Conservation (phyloP, 495 filamentous ascomycete genomes). For the Neurospora hispaniola region DNA sequence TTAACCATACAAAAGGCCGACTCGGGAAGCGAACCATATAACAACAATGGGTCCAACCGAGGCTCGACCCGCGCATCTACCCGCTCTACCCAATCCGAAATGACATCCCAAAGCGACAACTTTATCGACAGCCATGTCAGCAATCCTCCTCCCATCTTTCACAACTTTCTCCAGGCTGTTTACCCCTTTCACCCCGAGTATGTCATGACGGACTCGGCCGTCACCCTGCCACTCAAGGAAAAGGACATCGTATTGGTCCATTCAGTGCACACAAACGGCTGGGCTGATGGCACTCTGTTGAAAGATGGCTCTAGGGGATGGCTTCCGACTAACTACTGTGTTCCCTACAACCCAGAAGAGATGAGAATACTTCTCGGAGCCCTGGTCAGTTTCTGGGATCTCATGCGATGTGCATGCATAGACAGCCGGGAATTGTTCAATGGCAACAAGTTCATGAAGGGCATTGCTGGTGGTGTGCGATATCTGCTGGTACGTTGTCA, state of each 20-base stretch:
- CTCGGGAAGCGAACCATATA: not conserved
- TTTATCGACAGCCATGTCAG: not conserved
- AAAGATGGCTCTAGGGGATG: constrained; percentile 83
- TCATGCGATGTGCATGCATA: constrained; percentile 57
- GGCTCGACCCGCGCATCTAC: constrained; percentile 27
- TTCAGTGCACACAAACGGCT: constrained; percentile 96
- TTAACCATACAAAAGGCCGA: constrained; percentile 56
- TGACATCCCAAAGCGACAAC: constrained; percentile 53
- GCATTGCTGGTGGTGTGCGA: constrained; percentile 85
- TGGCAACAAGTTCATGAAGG: constrained; percentile 83
- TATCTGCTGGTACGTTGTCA: constrained; percentile 64
- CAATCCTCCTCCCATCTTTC: constrained; percentile 54
- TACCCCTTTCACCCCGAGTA: constrained; percentile 81
- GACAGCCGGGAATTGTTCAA: constrained; percentile 61
- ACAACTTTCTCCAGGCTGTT: constrained; percentile 93
- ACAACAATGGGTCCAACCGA: constrained; percentile 30
- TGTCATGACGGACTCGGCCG: constrained; percentile 56
- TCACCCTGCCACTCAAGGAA: constrained; percentile 77
- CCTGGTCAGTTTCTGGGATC: constrained; percentile 85
- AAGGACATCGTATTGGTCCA: constrained; percentile 93
- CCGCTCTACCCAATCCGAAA: constrained; percentile 40
- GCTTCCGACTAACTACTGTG: constrained; percentile 98
- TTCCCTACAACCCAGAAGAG: constrained; percentile 77
- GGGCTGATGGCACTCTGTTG: constrained; percentile 95
- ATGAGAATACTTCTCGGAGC: constrained; percentile 81